Conservation (phyloP, 2,329 filamentous ascomycete species). For the Didymella keratinophila region DNA sequence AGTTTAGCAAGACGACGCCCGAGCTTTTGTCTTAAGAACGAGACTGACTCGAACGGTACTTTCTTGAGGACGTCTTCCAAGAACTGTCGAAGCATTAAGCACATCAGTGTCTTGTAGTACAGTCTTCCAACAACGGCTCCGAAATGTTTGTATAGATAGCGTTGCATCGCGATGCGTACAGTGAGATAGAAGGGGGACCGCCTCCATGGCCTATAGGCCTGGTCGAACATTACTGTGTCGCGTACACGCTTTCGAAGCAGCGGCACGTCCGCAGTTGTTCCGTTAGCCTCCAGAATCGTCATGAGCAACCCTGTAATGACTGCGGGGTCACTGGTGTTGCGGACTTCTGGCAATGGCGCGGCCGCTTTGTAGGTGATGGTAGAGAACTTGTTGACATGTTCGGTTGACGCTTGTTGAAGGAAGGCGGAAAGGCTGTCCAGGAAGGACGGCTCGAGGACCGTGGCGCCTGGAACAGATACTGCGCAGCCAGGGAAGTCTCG, state of each 20-base stretch:
- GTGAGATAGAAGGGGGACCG: constrained; percentile 69
- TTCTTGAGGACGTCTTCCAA: constrained; percentile 51
- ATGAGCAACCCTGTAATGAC: constrained; percentile 68
- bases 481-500: constrained; percentile 68
- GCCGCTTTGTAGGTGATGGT: constrained; percentile 63
- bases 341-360: constrained; percentile 58
- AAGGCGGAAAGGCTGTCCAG: constrained; percentile 60
- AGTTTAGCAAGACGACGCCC: constrained; percentile 67
- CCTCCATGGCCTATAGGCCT: constrained; percentile 65
- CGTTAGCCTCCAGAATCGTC: constrained; percentile 65
- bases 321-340: constrained; percentile 65
- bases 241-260: constrained; percentile 65
- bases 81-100: constrained; percentile 56
- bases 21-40: constrained; percentile 61
- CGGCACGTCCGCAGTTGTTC: constrained; percentile 48
- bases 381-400: constrained; percentile 62
- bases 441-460: constrained; percentile 55
- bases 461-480: constrained; percentile 55
- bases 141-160: constrained; percentile 57
- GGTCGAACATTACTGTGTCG: constrained; percentile 66
- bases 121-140: constrained; percentile 55
- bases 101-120: constrained; percentile 67
- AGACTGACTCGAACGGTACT: constrained; percentile 49
- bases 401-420: constrained; percentile 63
- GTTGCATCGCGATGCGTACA: constrained; percentile 65